Percentiles rank a stretch among this genome's conserved stretches.
Conservation (phyloP, 805 yeast genomes). For the Ogataea neopini region DNA sequence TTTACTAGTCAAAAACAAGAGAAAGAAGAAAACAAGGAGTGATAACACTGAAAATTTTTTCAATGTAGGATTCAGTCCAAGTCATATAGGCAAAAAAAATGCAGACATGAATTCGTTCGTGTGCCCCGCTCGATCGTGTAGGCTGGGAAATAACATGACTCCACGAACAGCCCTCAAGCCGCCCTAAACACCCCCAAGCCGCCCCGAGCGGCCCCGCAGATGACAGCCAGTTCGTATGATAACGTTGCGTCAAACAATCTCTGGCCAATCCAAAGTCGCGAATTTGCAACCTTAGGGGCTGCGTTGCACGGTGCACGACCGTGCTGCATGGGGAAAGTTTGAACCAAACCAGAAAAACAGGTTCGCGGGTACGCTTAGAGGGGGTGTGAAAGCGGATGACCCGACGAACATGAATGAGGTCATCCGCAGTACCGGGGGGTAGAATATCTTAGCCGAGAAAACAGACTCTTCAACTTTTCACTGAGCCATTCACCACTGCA, state of each 20-base stretch:
- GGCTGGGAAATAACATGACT: background rate
- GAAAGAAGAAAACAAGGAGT: background rate
- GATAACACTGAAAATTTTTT: background rate
- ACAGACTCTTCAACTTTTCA: too few species aligned
- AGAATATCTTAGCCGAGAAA: background rate
- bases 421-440: background rate
- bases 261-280: conserved; percentile 13
- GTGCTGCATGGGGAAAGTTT: background rate
- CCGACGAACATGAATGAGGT: background rate
- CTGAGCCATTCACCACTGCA: too few species aligned
- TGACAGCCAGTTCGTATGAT: background rate
- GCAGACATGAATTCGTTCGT: background rate
- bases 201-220: background rate
- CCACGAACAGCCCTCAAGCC: too few species aligned
- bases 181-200: too few species aligned
- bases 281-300: conserved; percentile 8
- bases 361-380: too few species aligned
- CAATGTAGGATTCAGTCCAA: background rate
- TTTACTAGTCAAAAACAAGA: background rate
- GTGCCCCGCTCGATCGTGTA: background rate
- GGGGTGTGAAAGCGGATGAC: background rate
- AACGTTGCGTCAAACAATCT: conserved; percentile 11
- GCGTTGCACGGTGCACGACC: conserved; percentile 4
- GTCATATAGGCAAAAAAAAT: conserved; percentile 1
- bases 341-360: too few species aligned